Evolutionary conservation across 2,329 filamentous ascomycete species (phyloP).

Genomic region (Ascochyta fabae): DNA sequence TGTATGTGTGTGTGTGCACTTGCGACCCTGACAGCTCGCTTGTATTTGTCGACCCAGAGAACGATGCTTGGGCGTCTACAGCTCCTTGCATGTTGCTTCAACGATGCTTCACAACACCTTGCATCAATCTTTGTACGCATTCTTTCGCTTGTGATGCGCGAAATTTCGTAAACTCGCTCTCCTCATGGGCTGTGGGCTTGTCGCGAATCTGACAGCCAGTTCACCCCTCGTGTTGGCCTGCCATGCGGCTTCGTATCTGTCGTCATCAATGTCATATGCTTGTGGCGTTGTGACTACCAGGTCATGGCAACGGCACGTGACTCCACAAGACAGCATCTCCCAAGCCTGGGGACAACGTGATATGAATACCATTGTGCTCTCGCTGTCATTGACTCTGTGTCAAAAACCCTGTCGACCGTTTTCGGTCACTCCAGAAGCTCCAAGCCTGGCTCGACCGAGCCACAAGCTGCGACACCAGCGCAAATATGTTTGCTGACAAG

Average conservation of each 20-base stretch:
- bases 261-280: not conserved
- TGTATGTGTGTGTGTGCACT: not conserved
- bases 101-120: not conserved
- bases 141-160: not conserved
- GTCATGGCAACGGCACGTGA: not conserved
- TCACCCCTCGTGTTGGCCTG: not conserved
- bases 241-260: not conserved
- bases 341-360: not conserved
- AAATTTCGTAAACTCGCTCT: not conserved
- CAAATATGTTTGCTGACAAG: constrained; percentile 1
- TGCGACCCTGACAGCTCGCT: constrained; percentile 1
- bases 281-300: not conserved
- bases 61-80: constrained; percentile 2
- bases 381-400: not conserved
- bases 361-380: no score
- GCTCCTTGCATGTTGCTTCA: not conserved
- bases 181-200: no score
- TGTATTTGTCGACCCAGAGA: not conserved
- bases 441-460: no score
- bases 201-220: no score
- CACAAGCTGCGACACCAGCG: not conserved
- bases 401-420: not conserved
- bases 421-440: not conserved
- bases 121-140: not conserved
- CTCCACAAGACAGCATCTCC: not conserved